phyloP scores from a whole-genome alignment of 805 yeast genomes.

The Suhomyces emberorum region DNA sequence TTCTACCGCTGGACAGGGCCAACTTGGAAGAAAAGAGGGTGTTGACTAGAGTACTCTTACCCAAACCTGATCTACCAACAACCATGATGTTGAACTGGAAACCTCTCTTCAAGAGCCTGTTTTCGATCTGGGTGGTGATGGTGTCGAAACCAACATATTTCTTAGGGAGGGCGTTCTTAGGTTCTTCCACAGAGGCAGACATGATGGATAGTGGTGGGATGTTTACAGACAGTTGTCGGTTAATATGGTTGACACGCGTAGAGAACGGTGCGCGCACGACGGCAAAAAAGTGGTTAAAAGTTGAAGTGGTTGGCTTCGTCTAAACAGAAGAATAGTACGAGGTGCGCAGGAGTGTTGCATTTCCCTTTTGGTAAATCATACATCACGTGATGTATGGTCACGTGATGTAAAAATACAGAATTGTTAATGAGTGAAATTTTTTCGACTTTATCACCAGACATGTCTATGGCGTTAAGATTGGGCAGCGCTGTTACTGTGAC shows the following conservation, averaged over 20 bases:
- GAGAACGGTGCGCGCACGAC: too few relatives aligned
- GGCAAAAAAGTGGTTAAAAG: too few relatives aligned
- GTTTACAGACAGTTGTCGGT: constrained; percentile 5
- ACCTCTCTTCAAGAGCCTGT: constrained; percentile 85
- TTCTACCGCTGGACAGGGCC: constrained; percentile 72
- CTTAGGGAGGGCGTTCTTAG: constrained; percentile 47
- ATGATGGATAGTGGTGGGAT: not conserved
- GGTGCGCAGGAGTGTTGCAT: not conserved
- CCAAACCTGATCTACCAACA: constrained; percentile 88
- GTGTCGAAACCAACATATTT: constrained; percentile 95
- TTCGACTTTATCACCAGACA: too few relatives aligned
- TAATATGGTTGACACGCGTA: constrained; percentile 6
- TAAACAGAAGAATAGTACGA: not conserved
- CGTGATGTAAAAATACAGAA: too few relatives aligned
- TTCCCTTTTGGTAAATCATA: too few relatives aligned
- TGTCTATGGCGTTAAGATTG: constrained; percentile 25
- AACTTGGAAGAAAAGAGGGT: constrained; percentile 84
- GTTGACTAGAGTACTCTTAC: constrained; percentile 89
- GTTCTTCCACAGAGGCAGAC: constrained; percentile 16
- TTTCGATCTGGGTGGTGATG: constrained; percentile 92
- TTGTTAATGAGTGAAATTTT: too few relatives aligned
- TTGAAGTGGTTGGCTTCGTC: too few relatives aligned
- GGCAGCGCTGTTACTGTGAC: constrained; percentile 8
- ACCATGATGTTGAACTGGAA: constrained; percentile 93
- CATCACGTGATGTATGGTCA: too few relatives aligned